Evolutionary conservation across 306 rosid genomes (phyloP), one percentile per base, ranked within the genome.

Genomic region (Abrus pulchellus): DNA sequence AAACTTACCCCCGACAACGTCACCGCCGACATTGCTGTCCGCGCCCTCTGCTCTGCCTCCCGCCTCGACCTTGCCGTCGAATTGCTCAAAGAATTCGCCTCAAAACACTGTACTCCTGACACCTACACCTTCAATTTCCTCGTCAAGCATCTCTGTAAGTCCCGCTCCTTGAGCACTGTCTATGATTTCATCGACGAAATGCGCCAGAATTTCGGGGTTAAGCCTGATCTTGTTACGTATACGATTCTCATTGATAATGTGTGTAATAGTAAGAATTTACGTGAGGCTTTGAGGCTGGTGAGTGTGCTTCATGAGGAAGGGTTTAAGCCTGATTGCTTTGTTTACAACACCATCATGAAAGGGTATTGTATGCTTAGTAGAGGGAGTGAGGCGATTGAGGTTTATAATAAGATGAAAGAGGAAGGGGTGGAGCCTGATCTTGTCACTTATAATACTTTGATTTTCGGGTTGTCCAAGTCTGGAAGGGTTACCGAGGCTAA

Each of bases 241-340:
- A 93, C 97, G 0, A 91, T 95, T 14, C 43, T 95, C 78, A 93
- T 95, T 71, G 99, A 95, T 84, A 93, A 91, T 72, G 96, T 93
- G 0, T 92, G 96, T 54, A 90, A 95, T 34, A 67, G 82, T 30
- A 90, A 87, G 88, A 90, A 95, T 80, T 79, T 95, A 40, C 88
- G 94, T 0, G 98, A 93, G 87, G 95, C 94, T 0, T 76, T 73
- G 66, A 57, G 90, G 81, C 73, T 95, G 82, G 89, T 95, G 3
- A 67, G 81, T 56, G 77, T 86, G 87, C 92, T 95, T 2, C 64
- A 53, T 1, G 82, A 92, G 78, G 98, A 93, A 56, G 99, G 97
- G 5, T 90, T 95, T 77, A 91, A 86, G 84, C 98, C 94, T 0
- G 98, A 95, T 85, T 87, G 97, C 66, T 93, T 79, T 63, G 72